These are phyloP conservation scores for Colletotrichum sp. DNA, from an alignment of 2,329 filamentous ascomycete species.

Conservation along the genomic window DNA sequence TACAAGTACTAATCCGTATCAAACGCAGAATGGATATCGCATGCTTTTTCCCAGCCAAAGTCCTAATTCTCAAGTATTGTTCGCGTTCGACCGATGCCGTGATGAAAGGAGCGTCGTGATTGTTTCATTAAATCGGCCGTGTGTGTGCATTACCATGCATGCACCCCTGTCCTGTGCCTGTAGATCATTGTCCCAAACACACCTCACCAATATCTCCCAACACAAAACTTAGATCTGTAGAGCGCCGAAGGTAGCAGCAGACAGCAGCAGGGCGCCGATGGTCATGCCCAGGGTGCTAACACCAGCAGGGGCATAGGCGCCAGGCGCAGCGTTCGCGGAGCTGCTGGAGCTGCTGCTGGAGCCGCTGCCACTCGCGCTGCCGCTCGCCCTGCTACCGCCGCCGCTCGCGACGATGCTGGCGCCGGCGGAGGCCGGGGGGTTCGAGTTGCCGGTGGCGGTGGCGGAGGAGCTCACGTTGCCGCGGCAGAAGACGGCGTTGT, in stretches of 20 bases:
- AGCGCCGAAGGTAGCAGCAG: constrained; percentile 28
- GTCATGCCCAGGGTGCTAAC: constrained; percentile 35
- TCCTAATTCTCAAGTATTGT: neutral
- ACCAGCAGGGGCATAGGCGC: constrained; percentile 2
- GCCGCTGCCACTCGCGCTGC: constrained; percentile 11
- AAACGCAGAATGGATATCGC: neutral
- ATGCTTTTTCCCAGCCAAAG: neutral
- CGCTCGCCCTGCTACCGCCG: constrained; percentile 1
- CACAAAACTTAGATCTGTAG: constrained; percentile 13
- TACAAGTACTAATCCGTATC: neutral
- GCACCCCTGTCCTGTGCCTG: neutral
- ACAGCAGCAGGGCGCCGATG: constrained; percentile 40
- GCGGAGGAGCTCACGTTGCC: constrained; percentile 38
- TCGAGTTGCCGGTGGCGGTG: constrained; percentile 33
- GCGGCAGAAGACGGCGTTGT: constrained; percentile 48
- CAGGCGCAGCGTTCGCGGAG: neutral
- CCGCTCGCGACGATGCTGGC: constrained; percentile 33
- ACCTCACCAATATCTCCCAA: fast-evolving
- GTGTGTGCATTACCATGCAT: neutral
- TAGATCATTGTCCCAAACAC: neutral
- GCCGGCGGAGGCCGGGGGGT: constrained; percentile 32
- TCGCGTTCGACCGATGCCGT: neutral
- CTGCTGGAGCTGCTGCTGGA: neutral
- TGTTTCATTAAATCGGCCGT: neutral
- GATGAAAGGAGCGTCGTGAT: neutral